These are phyloP conservation scores for Didymella arachidicola DNA, from an alignment of 2,329 filamentous ascomycete species.

Conservation along the genomic window DNA sequence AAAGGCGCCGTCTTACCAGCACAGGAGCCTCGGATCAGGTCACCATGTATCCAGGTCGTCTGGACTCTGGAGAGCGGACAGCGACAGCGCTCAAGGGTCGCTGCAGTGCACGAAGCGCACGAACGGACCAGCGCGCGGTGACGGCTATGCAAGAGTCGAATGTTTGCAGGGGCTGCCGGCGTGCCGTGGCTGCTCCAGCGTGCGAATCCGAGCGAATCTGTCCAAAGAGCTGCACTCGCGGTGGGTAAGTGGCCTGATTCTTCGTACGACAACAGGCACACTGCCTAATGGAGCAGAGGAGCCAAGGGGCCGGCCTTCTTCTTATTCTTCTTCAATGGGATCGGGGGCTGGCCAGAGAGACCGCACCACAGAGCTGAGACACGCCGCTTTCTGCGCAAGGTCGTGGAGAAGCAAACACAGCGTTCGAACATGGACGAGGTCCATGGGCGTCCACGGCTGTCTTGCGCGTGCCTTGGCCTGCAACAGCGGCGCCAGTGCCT, in stretches of 20 bases:
- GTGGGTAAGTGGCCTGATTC: conserved; percentile 17
- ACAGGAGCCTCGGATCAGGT: conserved; percentile 19
- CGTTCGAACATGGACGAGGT: conserved; percentile 11
- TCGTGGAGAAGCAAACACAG: neutral
- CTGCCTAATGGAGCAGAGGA: conserved; percentile 4
- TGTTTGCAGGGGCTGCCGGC: conserved; percentile 9
- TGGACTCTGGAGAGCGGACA: neutral
- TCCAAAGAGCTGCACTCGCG: conserved; percentile 13
- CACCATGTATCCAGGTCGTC: conserved; percentile 17
- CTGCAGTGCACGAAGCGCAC: conserved; percentile 8
- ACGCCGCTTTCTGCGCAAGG: neutral
- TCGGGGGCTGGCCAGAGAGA: neutral
- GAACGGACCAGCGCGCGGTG: conserved; percentile 5
- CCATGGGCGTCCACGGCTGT: neutral
- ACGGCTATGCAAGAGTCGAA: conserved; percentile 18
- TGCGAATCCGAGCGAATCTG: conserved; percentile 7
- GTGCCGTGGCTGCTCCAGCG: conserved; percentile 4
- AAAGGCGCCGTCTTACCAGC: conserved; percentile 22
- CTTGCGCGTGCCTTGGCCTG: conserved; percentile 16
- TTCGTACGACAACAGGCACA: conserved; percentile 17
- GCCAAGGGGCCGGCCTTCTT: conserved; percentile 3
- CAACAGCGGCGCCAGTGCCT: conserved; percentile 2
- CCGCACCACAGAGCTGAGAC: conserved; percentile 10
- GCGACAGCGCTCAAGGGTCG: conserved; percentile 11
- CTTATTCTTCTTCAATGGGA: neutral